Percentiles rank a stretch among this genome's conserved stretches.
Evolutionary conservation across 176 grass and related monocot species (phyloP).

Genomic region (Eremochloa ophiuroides): DNA sequence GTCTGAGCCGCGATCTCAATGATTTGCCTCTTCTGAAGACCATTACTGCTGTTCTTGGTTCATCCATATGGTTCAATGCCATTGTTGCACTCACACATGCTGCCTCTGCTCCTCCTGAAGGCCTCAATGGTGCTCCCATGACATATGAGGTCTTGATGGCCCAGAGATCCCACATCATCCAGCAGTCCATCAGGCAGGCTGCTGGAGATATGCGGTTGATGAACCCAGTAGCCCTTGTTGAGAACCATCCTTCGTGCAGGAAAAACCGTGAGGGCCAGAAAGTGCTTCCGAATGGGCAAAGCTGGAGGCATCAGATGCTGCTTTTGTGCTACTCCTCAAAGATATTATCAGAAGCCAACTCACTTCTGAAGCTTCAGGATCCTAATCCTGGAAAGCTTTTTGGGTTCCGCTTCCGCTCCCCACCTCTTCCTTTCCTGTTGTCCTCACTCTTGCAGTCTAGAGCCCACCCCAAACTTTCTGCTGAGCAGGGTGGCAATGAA

Average conservation of each 20-base stretch:
- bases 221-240: constrained; percentile 86
- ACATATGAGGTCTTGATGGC: constrained; percentile 89
- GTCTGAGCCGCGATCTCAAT: constrained; percentile 62
- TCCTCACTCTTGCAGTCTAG: constrained; percentile 83
- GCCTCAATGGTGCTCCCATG: constrained; percentile 64
- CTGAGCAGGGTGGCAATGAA: constrained; percentile 60
- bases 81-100: constrained; percentile 94
- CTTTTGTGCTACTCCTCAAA: constrained; percentile 91
- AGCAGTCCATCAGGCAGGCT: constrained; percentile 73
- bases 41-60: constrained; percentile 70
- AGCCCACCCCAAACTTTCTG: constrained; percentile 64
- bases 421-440: constrained; percentile 67
- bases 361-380: constrained; percentile 82
- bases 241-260: constrained; percentile 90
- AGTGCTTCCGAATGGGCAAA: constrained; percentile 81
- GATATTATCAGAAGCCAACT: constrained; percentile 89
- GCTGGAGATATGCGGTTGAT: constrained; percentile 85
- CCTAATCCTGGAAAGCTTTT: constrained; percentile 65
- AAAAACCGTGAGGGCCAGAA: constrained; percentile 68
- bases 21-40: constrained; percentile 87
- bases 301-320: constrained; percentile 82
- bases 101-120: constrained; percentile 86
- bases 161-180: constrained; percentile 86
- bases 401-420: constrained; percentile 61
- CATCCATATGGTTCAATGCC: constrained; percentile 93